phyloP scores from a whole-genome alignment of 345 rosid species.

The Populus pruinosa region DNA sequence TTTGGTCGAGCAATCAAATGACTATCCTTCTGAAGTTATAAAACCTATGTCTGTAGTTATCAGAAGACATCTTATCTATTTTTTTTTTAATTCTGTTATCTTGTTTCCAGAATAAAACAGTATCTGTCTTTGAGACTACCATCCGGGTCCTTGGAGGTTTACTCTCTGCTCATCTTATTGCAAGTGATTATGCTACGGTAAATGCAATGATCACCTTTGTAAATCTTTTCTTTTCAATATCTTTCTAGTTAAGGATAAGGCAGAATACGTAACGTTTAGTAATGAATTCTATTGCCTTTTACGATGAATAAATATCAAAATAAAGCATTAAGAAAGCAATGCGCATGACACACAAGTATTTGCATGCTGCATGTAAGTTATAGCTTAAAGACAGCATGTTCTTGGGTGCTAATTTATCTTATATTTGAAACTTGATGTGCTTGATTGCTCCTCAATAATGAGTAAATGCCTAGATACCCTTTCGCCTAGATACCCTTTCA shows the following conservation, averaged over 20 bases:
- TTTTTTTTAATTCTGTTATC: conserved; percentile 5
- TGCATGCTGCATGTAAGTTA: background rate
- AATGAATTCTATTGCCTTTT: no score
- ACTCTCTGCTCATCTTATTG: conserved; percentile 96
- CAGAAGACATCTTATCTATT: background rate
- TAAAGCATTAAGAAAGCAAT: no score
- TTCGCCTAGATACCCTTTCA: background rate
- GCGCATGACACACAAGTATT: no score
- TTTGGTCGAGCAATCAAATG: background rate
- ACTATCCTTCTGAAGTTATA: background rate
- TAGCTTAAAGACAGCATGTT: background rate
- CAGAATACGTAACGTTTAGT: no score
- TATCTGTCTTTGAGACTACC: conserved; percentile 84
- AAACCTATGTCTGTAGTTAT: no score
- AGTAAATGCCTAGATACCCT: background rate
- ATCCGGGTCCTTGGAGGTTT: conserved; percentile 95
- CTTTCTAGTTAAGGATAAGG: no score
- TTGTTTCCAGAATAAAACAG: conserved; percentile 84
- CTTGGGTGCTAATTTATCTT: background rate
- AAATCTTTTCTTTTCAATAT: background rate
- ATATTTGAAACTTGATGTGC: background rate
- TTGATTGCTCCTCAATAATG: background rate
- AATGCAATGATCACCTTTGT: background rate
- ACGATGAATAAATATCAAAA: no score
- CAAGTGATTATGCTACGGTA: conserved; percentile 98